These are phyloP conservation scores for Retiboletus flavoniger DNA, from an alignment of 1,284 basidiomycete genomes.

Conservation along the genomic window DNA sequence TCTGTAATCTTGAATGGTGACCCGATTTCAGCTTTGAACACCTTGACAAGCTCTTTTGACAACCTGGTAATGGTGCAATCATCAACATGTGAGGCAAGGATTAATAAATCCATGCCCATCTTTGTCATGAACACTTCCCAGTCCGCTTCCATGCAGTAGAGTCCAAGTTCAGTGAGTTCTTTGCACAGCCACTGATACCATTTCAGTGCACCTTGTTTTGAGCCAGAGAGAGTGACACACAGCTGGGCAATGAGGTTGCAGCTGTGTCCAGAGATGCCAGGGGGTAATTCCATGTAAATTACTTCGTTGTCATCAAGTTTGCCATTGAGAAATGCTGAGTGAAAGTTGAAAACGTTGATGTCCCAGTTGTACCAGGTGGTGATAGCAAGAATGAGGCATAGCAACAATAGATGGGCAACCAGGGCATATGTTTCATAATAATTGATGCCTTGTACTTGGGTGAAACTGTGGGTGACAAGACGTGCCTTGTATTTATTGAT, in stretches of 20 bases:
- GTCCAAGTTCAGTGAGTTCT: background rate
- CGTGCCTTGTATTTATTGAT: background rate
- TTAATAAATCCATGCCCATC: conserved; percentile 12
- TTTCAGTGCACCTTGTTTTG: too few relatives aligned
- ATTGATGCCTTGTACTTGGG: background rate
- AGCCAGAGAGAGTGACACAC: background rate
- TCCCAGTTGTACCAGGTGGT: background rate
- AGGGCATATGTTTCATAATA: background rate
- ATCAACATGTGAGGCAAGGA: background rate
- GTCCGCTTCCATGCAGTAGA: background rate
- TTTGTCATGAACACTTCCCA: background rate
- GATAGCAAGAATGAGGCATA: background rate
- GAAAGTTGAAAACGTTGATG: too few relatives aligned
- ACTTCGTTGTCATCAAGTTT: too few relatives aligned
- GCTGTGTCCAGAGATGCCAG: too few relatives aligned
- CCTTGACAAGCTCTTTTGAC: background rate
- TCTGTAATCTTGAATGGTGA: too few relatives aligned
- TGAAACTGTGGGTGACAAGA: background rate
- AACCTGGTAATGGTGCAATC: background rate
- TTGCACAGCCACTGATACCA: background rate
- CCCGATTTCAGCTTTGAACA: background rate
- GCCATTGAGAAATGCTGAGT: too few relatives aligned
- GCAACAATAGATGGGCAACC: background rate
- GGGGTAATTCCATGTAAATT: background rate
- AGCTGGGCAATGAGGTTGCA: background rate